phyloP scores from a whole-genome alignment of 2,329 filamentous ascomycete species.

The Colletotrichum sp. region DNA sequence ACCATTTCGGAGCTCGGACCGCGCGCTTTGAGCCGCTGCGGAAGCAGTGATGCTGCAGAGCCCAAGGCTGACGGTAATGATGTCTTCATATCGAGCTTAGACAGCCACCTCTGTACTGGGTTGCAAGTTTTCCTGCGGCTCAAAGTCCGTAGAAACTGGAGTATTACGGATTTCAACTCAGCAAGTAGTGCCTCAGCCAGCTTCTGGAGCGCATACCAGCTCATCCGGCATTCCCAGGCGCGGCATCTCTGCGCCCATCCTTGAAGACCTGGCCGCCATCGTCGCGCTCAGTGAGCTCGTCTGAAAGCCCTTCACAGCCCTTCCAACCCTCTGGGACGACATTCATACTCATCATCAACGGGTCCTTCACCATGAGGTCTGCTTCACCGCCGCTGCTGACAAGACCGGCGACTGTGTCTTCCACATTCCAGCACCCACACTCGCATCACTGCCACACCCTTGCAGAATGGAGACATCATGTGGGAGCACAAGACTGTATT shows the following conservation, averaged over 20 bases:
- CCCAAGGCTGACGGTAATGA: background rate
- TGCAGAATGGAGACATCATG: background rate
- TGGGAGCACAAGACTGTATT: background rate
- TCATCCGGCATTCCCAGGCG: background rate
- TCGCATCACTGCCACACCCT: background rate
- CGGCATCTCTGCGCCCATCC: background rate
- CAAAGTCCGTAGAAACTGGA: background rate
- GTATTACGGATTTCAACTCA: background rate
- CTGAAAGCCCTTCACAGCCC: background rate
- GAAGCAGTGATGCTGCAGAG: background rate
- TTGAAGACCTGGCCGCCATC: background rate
- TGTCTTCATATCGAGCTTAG: background rate
- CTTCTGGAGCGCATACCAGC: background rate
- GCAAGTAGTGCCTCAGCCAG: background rate
- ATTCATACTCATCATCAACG: background rate
- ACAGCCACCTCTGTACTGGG: background rate
- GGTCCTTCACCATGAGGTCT: background rate
- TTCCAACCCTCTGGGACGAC: background rate
- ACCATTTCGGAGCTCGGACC: background rate
- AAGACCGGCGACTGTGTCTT: background rate
- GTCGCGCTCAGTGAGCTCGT: background rate
- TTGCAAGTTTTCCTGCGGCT: background rate
- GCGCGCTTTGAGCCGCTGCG: background rate
- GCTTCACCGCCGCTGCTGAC: background rate
- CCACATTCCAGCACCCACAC: background rate